A percentile compares a stretch with the other conserved stretches of the same genome.
These are phyloP conservation scores for Colletotrichum sp. DNA, from an alignment of 2,329 filamentous ascomycete genomes.

Conservation along the genomic window DNA sequence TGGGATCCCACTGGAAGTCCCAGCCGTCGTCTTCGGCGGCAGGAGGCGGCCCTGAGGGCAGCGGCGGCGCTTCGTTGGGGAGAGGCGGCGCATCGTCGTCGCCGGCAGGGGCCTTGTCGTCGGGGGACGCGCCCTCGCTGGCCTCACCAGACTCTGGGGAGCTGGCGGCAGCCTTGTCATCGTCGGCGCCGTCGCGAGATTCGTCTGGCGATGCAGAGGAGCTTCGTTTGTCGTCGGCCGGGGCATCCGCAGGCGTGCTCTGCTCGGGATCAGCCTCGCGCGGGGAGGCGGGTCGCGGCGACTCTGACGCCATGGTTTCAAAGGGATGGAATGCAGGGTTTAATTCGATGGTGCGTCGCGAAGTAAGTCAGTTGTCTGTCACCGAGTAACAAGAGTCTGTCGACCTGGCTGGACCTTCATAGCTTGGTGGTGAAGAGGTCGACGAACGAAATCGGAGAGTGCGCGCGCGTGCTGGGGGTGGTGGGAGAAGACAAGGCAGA, in stretches of 20 bases:
- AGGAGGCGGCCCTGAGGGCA: conserved; percentile 49
- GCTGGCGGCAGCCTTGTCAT: not conserved
- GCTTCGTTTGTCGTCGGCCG: not conserved
- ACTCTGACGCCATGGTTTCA: conserved; percentile 16
- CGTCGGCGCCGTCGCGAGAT: not conserved
- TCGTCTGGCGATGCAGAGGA: not conserved
- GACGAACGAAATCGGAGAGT: not conserved
- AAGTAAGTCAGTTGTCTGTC: conserved; percentile 8
- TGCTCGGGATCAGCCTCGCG: conserved; percentile 1
- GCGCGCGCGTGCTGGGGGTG: not conserved
- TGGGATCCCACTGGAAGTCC: conserved; percentile 79
- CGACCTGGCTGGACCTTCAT: conserved; percentile 4
- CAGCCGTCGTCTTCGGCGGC: conserved; percentile 76
- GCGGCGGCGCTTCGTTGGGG: conserved; percentile 41
- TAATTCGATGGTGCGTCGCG: conserved; percentile 6
- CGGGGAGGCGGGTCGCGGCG: conserved; percentile 6
- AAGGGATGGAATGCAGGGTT: conserved; percentile 18
- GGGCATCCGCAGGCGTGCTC: not conserved
- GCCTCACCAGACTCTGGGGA: conserved; percentile 21
- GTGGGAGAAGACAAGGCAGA: not conserved
- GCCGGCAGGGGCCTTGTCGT: conserved; percentile 11
- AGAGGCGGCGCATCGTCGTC: conserved; percentile 37
- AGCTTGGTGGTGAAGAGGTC: conserved; percentile 1
- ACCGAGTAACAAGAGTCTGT: conserved; percentile 9
- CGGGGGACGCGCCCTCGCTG: conserved; percentile 4